Evolutionary conservation across 2,329 filamentous ascomycete species (phyloP), one percentile per base, ranked within the genome.

Genomic region (Penicillium nordicum): DNA sequence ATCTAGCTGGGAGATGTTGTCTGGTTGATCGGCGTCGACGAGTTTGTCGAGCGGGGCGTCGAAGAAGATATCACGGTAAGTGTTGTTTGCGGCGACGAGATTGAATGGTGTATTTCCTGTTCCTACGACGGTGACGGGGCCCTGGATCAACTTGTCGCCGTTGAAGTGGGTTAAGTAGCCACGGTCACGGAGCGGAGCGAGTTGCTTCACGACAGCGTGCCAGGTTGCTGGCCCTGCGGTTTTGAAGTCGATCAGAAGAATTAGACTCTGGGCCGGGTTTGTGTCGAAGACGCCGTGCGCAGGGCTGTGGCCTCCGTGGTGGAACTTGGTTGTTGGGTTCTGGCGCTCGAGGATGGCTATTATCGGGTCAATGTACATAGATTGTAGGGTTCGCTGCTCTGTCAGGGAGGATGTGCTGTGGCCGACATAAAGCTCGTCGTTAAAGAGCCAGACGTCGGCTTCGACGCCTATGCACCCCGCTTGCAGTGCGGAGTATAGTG

Each of bases 371-470:
- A 84, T 69, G 62, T 85, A 85, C 62, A 84, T 73, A 38, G 65
- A 77, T 9, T 70, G 72, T 48, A 85, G 74, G 4, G 81, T 84
- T 11, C 77, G 72, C 43, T 76, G 72, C 5, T 68, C 67, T 0
- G 76, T 78, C 4, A 84, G 71, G 5, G 79, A 72, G 3, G 76
- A 73, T 1, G 73, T 76, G 25, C 73, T 79, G 67, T 84, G 82
- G 25, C 82, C 82, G 44, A 84, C 81, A 57, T 77, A 81, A 29
- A 84, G 73, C n/a, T 83, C 79, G 4, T 79, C 63, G 40, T 77
- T 71, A 53, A 80, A 79, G 8, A 81, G 74, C 81, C 82, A 84
- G 32, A 84, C 78, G 57, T 84, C 82, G 3, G 82, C 82, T 71
- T 84, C 82, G 18, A 84, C 79, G 32, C 82, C 75, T 12, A 79